Percentiles rank a stretch among this genome's conserved stretches.
Conservation (phyloP, 352 stramenopile genomes). For the Globisporangium paroecandrum region DNA sequence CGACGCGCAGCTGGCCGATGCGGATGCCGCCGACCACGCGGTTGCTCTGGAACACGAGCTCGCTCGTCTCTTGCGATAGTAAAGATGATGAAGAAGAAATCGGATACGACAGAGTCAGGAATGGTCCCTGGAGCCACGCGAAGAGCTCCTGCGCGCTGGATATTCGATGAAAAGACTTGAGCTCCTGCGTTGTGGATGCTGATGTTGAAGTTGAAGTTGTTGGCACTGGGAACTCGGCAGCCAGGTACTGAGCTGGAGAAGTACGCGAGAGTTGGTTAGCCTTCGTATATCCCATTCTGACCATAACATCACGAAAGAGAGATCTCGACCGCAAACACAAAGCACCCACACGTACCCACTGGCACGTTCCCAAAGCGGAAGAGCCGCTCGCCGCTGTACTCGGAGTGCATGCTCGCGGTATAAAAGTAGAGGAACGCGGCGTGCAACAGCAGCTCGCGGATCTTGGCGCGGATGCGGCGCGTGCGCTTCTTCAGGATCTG, state of each 20-base stretch:
- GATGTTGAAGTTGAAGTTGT: background rate
- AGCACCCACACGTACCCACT: slow-evolving; percentile 21
- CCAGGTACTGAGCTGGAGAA: slow-evolving; percentile 18
- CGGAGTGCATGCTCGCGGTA: slow-evolving; percentile 27
- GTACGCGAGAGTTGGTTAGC: background rate
- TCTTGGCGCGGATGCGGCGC: slow-evolving; percentile 37
- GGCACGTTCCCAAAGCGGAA: slow-evolving; percentile 33
- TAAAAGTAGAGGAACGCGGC: slow-evolving; percentile 44
- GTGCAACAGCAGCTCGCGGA: slow-evolving; percentile 48
- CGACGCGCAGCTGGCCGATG: slow-evolving; percentile 44
- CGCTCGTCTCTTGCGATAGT: background rate
- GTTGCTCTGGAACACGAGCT: slow-evolving; percentile 22
- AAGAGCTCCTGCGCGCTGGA: slow-evolving; percentile 21
- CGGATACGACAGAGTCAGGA: slow-evolving; percentile 25
- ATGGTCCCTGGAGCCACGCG: slow-evolving; percentile 31
- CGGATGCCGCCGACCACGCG: slow-evolving; percentile 42
- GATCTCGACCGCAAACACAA: background rate
- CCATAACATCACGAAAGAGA: background rate
- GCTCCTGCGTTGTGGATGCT: background rate
- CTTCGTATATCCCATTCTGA: background rate
- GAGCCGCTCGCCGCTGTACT: slow-evolving; percentile 30
- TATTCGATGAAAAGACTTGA: slow-evolving; percentile 24
- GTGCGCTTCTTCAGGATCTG: slow-evolving; percentile 29
- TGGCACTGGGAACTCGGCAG: slow-evolving; percentile 10
- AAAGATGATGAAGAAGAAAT: background rate